Percentiles rank a stretch among this genome's conserved stretches.
Evolutionary conservation across 257 asterid species (phyloP).

Genomic region (Nicotiana attenuata): DNA sequence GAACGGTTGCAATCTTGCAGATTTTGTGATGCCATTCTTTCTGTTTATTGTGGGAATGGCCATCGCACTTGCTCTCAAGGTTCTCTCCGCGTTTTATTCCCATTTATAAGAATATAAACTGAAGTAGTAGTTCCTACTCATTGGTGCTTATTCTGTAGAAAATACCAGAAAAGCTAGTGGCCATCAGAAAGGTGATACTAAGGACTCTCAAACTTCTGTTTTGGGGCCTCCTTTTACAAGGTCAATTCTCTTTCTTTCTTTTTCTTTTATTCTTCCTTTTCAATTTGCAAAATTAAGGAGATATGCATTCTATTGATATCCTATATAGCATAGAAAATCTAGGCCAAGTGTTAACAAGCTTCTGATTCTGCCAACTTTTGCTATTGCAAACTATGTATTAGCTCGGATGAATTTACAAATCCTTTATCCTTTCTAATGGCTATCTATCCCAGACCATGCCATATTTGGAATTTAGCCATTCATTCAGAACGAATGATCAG

Average conservation of each 20-base stretch:
- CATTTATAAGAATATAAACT: neutral
- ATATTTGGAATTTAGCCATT: neutral
- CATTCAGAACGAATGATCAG: neutral
- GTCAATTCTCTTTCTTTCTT: constrained; percentile 29
- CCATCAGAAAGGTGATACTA: constrained; percentile 48
- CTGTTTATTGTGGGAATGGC: constrained; percentile 79
- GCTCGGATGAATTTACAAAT: neutral
- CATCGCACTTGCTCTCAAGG: constrained; percentile 71
- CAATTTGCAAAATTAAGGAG: neutral
- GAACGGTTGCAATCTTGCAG: constrained; percentile 85
- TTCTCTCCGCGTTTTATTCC: neutral
- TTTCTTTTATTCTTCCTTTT: neutral
- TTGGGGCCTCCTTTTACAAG: constrained; percentile 83
- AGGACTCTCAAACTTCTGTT: constrained; percentile 70
- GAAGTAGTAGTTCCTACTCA: neutral
- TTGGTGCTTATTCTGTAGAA: constrained; percentile 30
- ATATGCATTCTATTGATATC: neutral
- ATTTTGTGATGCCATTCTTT: constrained; percentile 84
- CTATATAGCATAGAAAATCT: neutral
- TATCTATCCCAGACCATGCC: neutral
- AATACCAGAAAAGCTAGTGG: constrained; percentile 38
- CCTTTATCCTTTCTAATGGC: neutral
- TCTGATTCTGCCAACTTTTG: neutral
- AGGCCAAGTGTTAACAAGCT: neutral
- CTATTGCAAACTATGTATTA: neutral